Evolutionary conservation across 441 rosid species (phyloP).

Genomic region (Kokia cookei): DNA sequence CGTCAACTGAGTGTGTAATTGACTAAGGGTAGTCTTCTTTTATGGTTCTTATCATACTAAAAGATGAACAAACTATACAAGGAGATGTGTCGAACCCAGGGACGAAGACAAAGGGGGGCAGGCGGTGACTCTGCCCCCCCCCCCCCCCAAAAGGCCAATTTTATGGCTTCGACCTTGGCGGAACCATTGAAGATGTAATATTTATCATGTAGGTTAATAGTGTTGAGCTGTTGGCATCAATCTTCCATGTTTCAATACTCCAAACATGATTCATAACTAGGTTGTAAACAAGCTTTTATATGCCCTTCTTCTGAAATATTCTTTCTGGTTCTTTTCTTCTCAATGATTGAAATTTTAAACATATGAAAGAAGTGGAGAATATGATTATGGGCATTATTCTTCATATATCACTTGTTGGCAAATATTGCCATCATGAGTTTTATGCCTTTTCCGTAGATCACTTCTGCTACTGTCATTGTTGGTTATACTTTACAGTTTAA

Average conservation of each 20-base stretch:
- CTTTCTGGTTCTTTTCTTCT: background rate
- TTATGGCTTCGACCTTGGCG: no score
- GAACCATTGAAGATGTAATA: background rate
- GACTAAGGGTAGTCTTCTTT: background rate
- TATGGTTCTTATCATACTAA: background rate
- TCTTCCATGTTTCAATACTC: background rate
- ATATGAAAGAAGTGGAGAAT: background rate
- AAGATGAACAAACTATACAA: background rate
- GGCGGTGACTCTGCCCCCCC: no score
- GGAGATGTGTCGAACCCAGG: background rate
- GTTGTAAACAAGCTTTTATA: background rate
- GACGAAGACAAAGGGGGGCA: no score
- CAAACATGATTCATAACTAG: background rate
- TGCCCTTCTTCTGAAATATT: background rate
- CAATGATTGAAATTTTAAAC: background rate
- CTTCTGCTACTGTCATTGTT: background rate
- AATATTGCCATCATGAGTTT: background rate
- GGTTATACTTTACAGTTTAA: background rate
- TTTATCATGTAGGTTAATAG: background rate
- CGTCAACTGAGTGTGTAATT: background rate
- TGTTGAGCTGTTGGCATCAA: background rate
- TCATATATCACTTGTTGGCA: background rate
- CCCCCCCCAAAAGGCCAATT: no score
- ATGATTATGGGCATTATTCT: background rate
- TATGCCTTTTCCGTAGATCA: no score